Percentiles rank a stretch among this genome's conserved stretches.
phyloP scores from a whole-genome alignment of 192 early-diverging fungal species.

The Coemansia sp. region DNA sequence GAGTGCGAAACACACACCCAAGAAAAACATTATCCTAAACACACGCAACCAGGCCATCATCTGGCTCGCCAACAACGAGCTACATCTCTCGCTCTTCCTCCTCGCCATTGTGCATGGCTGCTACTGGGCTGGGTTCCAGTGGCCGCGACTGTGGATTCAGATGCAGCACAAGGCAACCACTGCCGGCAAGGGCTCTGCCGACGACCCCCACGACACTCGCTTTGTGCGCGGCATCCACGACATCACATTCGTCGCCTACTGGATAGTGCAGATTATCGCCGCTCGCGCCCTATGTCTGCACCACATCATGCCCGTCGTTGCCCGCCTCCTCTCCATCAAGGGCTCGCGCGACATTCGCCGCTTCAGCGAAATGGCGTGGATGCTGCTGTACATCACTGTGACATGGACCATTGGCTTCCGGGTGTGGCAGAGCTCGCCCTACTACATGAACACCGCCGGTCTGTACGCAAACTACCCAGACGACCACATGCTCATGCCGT shows the following conservation, averaged over 20 bases:
- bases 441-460: conserved; percentile 51
- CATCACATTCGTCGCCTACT: conserved; percentile 62
- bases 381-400: conserved; percentile 41
- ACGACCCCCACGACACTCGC: background rate
- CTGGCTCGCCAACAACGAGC: conserved; percentile 44
- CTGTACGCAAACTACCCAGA: conserved; percentile 55
- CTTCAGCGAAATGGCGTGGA: conserved; percentile 59
- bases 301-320: conserved; percentile 29
- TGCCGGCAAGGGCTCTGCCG: conserved; percentile 1
- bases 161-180: conserved; percentile 30
- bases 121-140: conserved; percentile 34
- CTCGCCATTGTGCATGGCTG: conserved; percentile 25
- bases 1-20: background rate
- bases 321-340: conserved; percentile 23
- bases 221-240: conserved; percentile 58
- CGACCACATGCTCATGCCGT: conserved; percentile 47
- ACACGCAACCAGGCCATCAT: conserved; percentile 38
- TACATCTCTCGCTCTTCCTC: conserved; percentile 20
- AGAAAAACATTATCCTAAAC: conserved; percentile 31
- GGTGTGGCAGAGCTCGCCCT: conserved; percentile 31
- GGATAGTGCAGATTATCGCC: conserved; percentile 66
- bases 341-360: conserved; percentile 29
- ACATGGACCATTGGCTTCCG: conserved; percentile 44
- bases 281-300: conserved; percentile 60
- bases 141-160: conserved; percentile 29